Evolutionary conservation across 371 early-diverging fungal species (phyloP).

Genomic region (Syncephalastrum sp.): DNA sequence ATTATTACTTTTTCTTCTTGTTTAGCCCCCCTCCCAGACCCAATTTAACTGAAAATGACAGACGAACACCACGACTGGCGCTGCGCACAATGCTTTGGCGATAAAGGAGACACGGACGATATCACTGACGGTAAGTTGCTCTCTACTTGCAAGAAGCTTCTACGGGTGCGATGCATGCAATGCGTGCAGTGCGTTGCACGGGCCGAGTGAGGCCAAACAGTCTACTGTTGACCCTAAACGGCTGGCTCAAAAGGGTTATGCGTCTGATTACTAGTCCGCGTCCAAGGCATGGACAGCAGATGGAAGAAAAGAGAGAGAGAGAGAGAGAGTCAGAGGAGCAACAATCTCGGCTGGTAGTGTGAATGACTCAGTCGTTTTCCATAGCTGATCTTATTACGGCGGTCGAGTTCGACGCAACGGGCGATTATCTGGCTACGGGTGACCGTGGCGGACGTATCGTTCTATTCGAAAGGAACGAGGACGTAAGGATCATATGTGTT

Average conservation of each 20-base stretch:
- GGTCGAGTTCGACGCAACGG: conserved; percentile 96
- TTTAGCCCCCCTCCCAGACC: background rate
- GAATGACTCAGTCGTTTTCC: background rate
- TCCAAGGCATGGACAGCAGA: no score
- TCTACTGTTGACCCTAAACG: no score
- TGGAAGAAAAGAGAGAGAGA: no score
- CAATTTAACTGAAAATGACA: conserved; percentile 6
- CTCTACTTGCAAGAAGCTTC: no score
- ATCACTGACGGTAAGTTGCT: conserved; percentile 85
- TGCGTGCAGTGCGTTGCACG: no score
- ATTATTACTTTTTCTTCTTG: background rate
- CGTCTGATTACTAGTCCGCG: no score
- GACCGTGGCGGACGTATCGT: conserved; percentile 96
- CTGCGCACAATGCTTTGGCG: conserved; percentile 97
- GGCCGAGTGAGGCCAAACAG: no score
- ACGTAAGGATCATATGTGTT: conserved; percentile 60
- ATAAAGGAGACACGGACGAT: conserved; percentile 95
- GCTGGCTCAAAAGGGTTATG: no score
- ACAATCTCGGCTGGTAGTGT: no score
- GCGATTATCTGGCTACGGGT: conserved; percentile 96
- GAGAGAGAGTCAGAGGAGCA: no score
- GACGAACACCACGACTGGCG: conserved; percentile 75
- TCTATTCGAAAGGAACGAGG: conserved; percentile 94
- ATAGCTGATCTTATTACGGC: conserved; percentile 98
- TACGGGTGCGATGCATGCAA: no score